Evolutionary conservation across 2,329 filamentous ascomycete genomes (phyloP), one percentile per base, ranked within the genome.

Genomic region (Xylariaceae sp.): DNA sequence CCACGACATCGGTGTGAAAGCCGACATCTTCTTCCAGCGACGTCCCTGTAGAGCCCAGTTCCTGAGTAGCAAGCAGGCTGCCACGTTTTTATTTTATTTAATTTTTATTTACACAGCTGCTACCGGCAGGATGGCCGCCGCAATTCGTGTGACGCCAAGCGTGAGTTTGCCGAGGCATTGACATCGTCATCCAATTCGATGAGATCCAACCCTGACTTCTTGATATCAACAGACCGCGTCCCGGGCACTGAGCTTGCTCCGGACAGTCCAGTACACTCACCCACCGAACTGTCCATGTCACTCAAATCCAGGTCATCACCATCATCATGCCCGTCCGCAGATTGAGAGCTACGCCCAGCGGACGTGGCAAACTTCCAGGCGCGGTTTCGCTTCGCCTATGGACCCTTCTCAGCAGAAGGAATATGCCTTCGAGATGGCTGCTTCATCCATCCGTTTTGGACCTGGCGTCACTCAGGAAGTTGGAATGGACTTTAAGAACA

Each of bases 381-480:
- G 79, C 26, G 71, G 70, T 37, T 82, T 78, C 63, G 89, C 88
- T n/a, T 91, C 88, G 0, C 88, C 90, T 0, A 69, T 85, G 19
- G 83, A 89, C 56, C 67, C 75, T 8, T 76, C 78, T 2, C 78
- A 81, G 50, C 79, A 89, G 58, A 95, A 94, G 63, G 93, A 98
- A 64, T 98, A 98, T 68, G 93, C 93, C 12, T 98, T 98, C 61
- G 93, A 98, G 65, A 95, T 98, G 91, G 93, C 93, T 0, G 89
- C 93, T 2, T 95, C 88, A 1, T 88, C 85, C 19, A 96, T 98
- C 58, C 82, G 93, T 11, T 98, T 97, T 56, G 93, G 93, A 0
- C 88, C 89, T 0, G 93, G 93, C 4, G 87, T 85, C 42, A 98
- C 93, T 18, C 88, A 89, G 64, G 93, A 98, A 66, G 89, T 98